Percentiles rank a stretch among this genome's conserved stretches.
Evolutionary conservation across 169 alveolate genomes (phyloP).

Genomic region (Plasmodium gonderi): DNA sequence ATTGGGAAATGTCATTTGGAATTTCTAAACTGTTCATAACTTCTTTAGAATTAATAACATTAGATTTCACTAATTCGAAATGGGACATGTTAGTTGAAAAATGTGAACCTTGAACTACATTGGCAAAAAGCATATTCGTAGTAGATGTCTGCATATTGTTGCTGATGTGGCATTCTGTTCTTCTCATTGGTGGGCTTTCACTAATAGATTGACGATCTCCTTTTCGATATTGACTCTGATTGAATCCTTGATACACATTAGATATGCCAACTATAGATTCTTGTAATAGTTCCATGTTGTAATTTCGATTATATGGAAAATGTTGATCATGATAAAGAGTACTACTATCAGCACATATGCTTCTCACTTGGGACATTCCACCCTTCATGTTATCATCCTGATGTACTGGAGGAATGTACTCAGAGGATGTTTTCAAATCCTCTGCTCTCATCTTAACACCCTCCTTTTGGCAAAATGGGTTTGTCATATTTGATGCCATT

Average conservation of each 20-base stretch:
- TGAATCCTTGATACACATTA: background rate
- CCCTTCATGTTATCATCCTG: background rate
- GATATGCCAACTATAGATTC: background rate
- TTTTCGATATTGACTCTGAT: background rate
- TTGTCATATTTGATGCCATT: background rate
- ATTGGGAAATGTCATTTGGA: background rate
- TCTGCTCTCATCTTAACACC: background rate
- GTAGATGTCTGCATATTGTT: slow-evolving; percentile 11
- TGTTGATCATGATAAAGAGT: background rate
- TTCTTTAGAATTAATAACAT: too few species aligned
- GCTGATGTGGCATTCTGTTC: background rate
- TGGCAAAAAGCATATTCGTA: background rate
- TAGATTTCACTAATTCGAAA: too few species aligned
- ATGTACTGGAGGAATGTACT: background rate
- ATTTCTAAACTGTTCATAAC: too few species aligned
- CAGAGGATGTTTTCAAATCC: background rate
- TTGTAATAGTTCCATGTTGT: background rate
- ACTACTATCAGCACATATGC: background rate
- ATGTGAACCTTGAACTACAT: background rate
- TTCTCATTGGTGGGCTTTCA: background rate
- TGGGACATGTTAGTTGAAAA: background rate
- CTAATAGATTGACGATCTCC: background rate
- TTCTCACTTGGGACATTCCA: background rate
- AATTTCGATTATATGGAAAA: background rate
- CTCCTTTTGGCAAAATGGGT: too few species aligned